Conservation (phyloP, 1,139 yeast genomes). For the Geotrichum europaeum region DNA sequence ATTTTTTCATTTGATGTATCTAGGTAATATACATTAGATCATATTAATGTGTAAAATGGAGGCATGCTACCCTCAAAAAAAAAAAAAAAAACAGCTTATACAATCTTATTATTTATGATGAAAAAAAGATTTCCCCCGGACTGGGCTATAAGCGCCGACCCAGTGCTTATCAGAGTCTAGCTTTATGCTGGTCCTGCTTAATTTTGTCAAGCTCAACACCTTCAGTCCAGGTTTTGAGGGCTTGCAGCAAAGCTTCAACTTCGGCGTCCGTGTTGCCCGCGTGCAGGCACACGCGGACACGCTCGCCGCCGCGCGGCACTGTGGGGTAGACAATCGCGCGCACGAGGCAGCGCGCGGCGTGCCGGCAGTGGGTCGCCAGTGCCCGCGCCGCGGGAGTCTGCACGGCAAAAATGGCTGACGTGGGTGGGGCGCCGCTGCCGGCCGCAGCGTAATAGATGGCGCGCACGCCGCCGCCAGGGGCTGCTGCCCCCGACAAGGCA, state of each 20-base stretch:
- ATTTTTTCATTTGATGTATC: too few species aligned
- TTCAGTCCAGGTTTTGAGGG: slow-evolving; percentile 17
- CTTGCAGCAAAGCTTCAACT: slow-evolving; percentile 20
- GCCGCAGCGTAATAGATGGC: slow-evolving; percentile 11
- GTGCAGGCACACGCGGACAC: slow-evolving; percentile 28
- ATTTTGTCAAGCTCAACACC: background rate
- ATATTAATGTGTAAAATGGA: too few species aligned
- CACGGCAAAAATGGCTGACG: slow-evolving; percentile 22
- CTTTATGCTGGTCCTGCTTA: background rate
- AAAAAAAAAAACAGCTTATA: too few species aligned
- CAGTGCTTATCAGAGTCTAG: background rate
- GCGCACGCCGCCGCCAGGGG: slow-evolving; percentile 22
- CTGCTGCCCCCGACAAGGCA: slow-evolving; percentile 8
- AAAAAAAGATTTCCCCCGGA: background rate
- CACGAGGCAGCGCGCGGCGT: slow-evolving; percentile 22
- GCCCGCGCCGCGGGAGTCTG: slow-evolving; percentile 22
- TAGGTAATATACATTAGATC: too few species aligned
- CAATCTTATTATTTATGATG: too few species aligned
- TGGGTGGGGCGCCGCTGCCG: slow-evolving; percentile 5
- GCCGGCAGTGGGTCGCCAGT: slow-evolving; percentile 23
- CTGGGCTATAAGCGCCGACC: too few species aligned
- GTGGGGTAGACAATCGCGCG: slow-evolving; percentile 30
- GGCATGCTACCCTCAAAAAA: too few species aligned
- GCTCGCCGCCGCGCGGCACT: slow-evolving; percentile 27
- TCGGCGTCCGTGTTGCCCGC: slow-evolving; percentile 21